phyloP scores from a whole-genome alignment of 2,329 filamentous ascomycete genomes.

The Penicillium rolfsii region DNA sequence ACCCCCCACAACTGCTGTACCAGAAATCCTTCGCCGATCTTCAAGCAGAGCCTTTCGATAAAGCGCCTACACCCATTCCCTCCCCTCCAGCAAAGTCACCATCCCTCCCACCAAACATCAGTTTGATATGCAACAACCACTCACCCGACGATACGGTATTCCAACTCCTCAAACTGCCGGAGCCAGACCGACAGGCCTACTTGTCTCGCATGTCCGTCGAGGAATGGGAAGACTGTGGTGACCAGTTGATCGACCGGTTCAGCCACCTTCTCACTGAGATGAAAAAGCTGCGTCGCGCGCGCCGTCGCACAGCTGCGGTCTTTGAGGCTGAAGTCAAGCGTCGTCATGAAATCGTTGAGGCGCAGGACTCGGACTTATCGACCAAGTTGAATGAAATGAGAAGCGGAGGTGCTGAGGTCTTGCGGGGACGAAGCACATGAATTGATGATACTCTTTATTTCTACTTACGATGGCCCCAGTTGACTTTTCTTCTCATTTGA shows the following conservation, averaged over 20 bases:
- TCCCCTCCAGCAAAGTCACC: constrained; percentile 29
- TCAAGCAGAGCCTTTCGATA: constrained; percentile 55
- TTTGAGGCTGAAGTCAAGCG: constrained; percentile 61
- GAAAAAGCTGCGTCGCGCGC: constrained; percentile 56
- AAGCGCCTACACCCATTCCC: constrained; percentile 38
- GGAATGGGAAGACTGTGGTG: constrained; percentile 65
- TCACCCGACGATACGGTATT: constrained; percentile 42
- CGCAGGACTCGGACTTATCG: constrained; percentile 54
- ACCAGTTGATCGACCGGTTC: constrained; percentile 63
- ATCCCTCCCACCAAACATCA: constrained; percentile 25
- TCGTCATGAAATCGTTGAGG: constrained; percentile 56
- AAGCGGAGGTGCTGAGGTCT: constrained; percentile 56
- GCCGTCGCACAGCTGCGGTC: constrained; percentile 55
- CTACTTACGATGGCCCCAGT: background rate
- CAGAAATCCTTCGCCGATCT: constrained; percentile 54
- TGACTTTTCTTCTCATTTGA: background rate
- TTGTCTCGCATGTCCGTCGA: constrained; percentile 56
- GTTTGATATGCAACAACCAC: constrained; percentile 20
- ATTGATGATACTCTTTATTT: background rate
- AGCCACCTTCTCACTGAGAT: constrained; percentile 54
- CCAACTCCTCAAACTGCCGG: constrained; percentile 41
- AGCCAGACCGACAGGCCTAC: constrained; percentile 52
- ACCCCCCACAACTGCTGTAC: constrained; percentile 50
- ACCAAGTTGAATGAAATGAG: constrained; percentile 59
- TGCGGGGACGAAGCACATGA: constrained; percentile 47